A percentile compares a stretch with the other conserved stretches of the same genome.
These are phyloP conservation scores for Cyanodermella asteris DNA, from an alignment of 2,329 filamentous ascomycete species.

Conservation along the genomic window DNA sequence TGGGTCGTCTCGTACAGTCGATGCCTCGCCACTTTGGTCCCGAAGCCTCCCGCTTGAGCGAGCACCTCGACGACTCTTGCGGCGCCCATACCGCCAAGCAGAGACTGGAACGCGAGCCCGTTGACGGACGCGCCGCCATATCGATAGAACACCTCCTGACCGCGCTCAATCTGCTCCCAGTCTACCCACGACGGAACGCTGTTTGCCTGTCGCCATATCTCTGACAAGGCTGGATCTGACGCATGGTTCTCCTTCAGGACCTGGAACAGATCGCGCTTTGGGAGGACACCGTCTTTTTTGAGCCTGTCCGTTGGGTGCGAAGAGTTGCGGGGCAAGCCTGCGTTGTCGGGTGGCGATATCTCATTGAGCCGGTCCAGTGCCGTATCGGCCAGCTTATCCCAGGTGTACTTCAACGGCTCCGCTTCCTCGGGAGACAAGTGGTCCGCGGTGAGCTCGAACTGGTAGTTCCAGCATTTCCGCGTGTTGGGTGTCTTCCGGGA, in stretches of 20 bases:
- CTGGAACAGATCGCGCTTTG: constrained; percentile 37
- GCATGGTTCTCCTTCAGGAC: constrained; percentile 36
- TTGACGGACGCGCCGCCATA: constrained; percentile 33
- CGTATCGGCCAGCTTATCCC: constrained; percentile 46
- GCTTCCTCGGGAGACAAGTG: constrained; percentile 41
- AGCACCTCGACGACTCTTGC: constrained; percentile 52
- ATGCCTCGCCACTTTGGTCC: constrained; percentile 40
- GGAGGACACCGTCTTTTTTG: constrained; percentile 3
- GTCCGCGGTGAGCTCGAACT: constrained; percentile 44
- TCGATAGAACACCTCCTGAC: constrained; percentile 57
- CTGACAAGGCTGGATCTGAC: constrained; percentile 30
- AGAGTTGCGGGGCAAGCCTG: background rate
- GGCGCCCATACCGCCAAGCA: constrained; percentile 49
- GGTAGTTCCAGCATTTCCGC: constrained; percentile 36
- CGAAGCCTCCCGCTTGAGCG: constrained; percentile 52
- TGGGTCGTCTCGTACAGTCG: constrained; percentile 51
- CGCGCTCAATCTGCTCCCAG: constrained; percentile 51
- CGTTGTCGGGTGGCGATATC: constrained; percentile 26
- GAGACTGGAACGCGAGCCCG: constrained; percentile 39
- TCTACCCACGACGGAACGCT: constrained; percentile 54
- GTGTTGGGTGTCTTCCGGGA: constrained; percentile 10
- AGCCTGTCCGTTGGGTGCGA: constrained; percentile 8
- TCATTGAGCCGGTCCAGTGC: constrained; percentile 41
- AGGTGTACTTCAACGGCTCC: constrained; percentile 38
- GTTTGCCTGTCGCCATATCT: constrained; percentile 45